These are phyloP conservation scores for Phellopilus nigrolimitatus DNA, from an alignment of 1,284 basidiomycete species.

Conservation along the genomic window DNA sequence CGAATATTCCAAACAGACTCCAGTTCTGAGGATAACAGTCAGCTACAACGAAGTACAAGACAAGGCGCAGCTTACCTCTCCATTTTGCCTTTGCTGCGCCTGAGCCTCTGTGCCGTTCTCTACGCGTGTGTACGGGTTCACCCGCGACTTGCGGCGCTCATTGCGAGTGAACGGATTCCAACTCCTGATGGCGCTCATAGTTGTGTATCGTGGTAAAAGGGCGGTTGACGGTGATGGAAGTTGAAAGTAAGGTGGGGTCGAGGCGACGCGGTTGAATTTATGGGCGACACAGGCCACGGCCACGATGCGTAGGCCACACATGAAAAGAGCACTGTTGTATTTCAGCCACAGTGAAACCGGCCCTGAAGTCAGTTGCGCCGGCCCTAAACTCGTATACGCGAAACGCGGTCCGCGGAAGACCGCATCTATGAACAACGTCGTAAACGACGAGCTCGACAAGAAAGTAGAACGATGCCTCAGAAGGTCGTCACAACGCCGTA, in stretches of 20 bases:
- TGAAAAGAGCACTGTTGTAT: not conserved
- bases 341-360: not conserved
- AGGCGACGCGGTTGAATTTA: not conserved
- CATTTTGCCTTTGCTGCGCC: not conserved
- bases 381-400: too few relatives aligned
- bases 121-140: constrained; percentile 26
- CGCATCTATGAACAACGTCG: constrained; percentile 1
- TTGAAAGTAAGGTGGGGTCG: constrained; percentile 9
- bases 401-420: too few relatives aligned
- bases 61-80: not conserved
- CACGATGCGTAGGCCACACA: constrained; percentile 6
- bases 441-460: not conserved
- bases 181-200: constrained; percentile 50
- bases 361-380: too few relatives aligned
- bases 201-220: not conserved
- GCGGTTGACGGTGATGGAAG: constrained; percentile 20
- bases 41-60: constrained; percentile 4
- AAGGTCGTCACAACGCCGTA: constrained; percentile 70
- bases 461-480: constrained; percentile 53
- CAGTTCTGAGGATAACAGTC: constrained; percentile 37
- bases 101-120: not conserved
- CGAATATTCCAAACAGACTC: constrained; percentile 44
- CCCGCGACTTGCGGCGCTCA: constrained; percentile 33
- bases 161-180: constrained; percentile 38
- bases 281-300: constrained; percentile 10